Conservation (phyloP, 371 early-diverging fungal genomes). For the Mortierella sp. region DNA sequence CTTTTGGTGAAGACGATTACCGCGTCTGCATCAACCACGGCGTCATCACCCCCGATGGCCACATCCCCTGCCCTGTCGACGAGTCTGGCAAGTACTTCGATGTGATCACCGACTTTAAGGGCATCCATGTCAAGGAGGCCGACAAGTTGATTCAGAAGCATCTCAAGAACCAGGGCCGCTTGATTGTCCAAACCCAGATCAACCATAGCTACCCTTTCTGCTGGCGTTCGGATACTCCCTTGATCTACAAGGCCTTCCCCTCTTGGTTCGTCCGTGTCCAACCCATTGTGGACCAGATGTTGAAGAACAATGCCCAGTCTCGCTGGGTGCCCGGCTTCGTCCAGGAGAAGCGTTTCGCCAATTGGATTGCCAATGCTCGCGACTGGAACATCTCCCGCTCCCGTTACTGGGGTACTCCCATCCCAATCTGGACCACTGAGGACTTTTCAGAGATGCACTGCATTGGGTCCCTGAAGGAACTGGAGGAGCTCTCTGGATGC, state of each 20-base stretch:
- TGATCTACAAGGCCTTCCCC: slow-evolving; percentile 98
- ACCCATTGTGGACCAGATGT: slow-evolving; percentile 86
- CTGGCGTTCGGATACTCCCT: slow-evolving; percentile 99
- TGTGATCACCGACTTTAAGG: slow-evolving; percentile 88
- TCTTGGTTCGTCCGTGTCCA: slow-evolving; percentile 99
- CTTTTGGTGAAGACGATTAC: slow-evolving; percentile 99
- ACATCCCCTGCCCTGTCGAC: slow-evolving; percentile 96
- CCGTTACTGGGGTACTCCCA: slow-evolving; percentile 99
- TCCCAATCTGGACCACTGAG: slow-evolving; percentile 98
- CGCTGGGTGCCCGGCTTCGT: slow-evolving; percentile 99
- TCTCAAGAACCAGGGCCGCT: slow-evolving; percentile 84
- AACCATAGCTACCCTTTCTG: slow-evolving; percentile 97
- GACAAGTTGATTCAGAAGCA: slow-evolving; percentile 97
- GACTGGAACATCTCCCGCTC: slow-evolving; percentile 99
- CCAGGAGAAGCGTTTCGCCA: slow-evolving; percentile 98
- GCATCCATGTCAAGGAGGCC: slow-evolving; percentile 97
- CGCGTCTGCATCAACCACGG: slow-evolving; percentile 91
- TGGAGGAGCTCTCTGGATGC: slow-evolving; percentile 92
- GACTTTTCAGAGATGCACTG: slow-evolving; percentile 96
- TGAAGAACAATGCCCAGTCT: slow-evolving; percentile 92
- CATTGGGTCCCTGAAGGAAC: slow-evolving; percentile 96
- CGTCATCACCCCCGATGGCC: slow-evolving; percentile 89
- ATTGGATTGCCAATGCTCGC: slow-evolving; percentile 99
- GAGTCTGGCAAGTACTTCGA: slow-evolving; percentile 92
- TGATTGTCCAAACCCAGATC: slow-evolving; percentile 91